Conservation (phyloP, 371 early-diverging fungal species). For the Zychaea mexicana region DNA sequence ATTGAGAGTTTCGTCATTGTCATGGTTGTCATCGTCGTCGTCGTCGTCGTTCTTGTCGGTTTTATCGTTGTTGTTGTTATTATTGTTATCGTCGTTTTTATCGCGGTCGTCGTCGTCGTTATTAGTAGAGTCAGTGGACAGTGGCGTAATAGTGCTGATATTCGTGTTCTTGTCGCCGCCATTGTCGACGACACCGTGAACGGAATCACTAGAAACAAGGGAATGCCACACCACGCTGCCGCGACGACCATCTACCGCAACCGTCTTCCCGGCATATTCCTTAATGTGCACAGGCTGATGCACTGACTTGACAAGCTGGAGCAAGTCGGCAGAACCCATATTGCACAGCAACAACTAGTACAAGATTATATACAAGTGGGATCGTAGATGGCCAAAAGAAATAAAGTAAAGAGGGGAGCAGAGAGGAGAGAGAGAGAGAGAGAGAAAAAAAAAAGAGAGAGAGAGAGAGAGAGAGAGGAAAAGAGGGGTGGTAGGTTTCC, state of each 20-base stretch:
- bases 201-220: no score
- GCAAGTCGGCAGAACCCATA: constrained; percentile 91
- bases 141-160: no score
- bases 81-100: background rate
- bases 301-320: constrained; percentile 77
- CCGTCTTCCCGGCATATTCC: constrained; percentile 68
- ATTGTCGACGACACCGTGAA: background rate
- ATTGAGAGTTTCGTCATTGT: no score
- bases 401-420: background rate
- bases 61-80: background rate
- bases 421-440: background rate
- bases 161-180: background rate
- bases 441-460: background rate
- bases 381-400: background rate
- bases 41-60: background rate
- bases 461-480: background rate
- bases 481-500: no score
- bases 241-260: constrained; percentile 92
- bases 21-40: no score
- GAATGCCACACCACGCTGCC: background rate
- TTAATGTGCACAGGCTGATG: constrained; percentile 64
- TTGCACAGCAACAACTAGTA: constrained; percentile 7
- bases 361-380: background rate
- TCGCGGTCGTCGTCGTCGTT: background rate
- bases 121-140: no score